These are phyloP conservation scores for Colletotrichum sp. DNA, from an alignment of 2,329 filamentous ascomycete species.

Conservation along the genomic window DNA sequence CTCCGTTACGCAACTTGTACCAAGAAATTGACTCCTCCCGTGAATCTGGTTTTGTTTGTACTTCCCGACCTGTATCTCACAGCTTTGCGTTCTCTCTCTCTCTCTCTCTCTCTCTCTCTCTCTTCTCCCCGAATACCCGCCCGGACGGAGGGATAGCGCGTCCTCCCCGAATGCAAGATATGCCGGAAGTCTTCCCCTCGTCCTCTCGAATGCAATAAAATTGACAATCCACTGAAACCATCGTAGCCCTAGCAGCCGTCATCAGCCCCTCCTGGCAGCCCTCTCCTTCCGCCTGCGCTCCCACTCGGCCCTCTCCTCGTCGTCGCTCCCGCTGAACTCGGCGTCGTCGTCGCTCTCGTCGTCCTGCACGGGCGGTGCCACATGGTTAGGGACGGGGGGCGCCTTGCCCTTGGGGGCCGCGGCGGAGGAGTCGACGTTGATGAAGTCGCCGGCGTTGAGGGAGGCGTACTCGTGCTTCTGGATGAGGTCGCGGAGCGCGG, in stretches of 20 bases:
- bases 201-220: neutral
- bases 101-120: neutral
- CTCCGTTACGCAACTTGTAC: neutral
- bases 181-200: neutral
- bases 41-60: neutral
- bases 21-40: neutral
- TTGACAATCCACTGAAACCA: neutral
- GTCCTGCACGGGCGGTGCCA: neutral
- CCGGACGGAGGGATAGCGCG: neutral
- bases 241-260: neutral
- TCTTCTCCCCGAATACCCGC: neutral
- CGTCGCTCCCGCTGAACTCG: constrained; percentile 69
- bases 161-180: neutral
- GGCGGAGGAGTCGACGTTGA: constrained; percentile 40
- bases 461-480: constrained; percentile 73
- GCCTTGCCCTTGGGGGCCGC: constrained; percentile 9
- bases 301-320: constrained; percentile 68
- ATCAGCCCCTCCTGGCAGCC: constrained; percentile 29
- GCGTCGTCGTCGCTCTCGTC: constrained; percentile 54
- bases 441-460: constrained; percentile 64
- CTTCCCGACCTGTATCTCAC: neutral
- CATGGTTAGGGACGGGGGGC: constrained; percentile 24
- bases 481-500: constrained; percentile 65
- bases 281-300: constrained; percentile 56
- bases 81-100: neutral